Evolutionary conservation across 2,329 filamentous ascomycete genomes (phyloP), one percentile per base, ranked within the genome.

Genomic region (Penicillium sp.): DNA sequence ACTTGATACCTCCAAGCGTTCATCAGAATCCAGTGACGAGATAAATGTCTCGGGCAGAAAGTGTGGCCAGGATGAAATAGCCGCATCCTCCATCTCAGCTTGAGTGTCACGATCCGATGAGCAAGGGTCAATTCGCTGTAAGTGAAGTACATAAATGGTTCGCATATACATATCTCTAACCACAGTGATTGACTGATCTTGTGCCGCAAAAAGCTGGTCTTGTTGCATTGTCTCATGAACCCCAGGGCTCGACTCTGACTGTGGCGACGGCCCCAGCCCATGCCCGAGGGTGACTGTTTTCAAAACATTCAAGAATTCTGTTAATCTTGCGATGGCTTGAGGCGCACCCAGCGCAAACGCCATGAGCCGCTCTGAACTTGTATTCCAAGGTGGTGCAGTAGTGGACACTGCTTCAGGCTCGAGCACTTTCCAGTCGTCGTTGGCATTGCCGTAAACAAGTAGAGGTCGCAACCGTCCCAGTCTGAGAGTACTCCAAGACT

Each of bases 11-110:
- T 27, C 36, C 1, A 38, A 6, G n/a, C 16, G 7, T 3, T 27
- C 8, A 5, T 41, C 14, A 2, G 27, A 21, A 2, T 48, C 32
- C 3, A 56, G 25, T 2, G 41, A 39, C 4, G 31, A 33, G 1
- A 56, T 39, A 8, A 56, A 56, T 1, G 4, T 20, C 2, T 36
- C 28, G 2, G 48, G 27, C 3, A 56, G n/a, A 17, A 42, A 15
- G 4, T 31, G 1, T 2, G 53, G 50, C 53, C 51, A 56, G 2
- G 46, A 40, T 7, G 33, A 13, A 16, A 53, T 17, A 3, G 48
- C 51, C 2, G 48, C 34, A 1, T 55, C 53, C 41, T 55, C 53
- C 0, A 56, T 13, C 7, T 55, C 50, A 2, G 19, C 14, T 15
- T 52, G 46, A 13, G 51, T 15, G 5, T 55, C 51, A 0, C 30